Evolutionary conservation across 2,329 filamentous ascomycete species (phyloP), one percentile per base, ranked within the genome.

Genomic region (Fusarium sp.): DNA sequence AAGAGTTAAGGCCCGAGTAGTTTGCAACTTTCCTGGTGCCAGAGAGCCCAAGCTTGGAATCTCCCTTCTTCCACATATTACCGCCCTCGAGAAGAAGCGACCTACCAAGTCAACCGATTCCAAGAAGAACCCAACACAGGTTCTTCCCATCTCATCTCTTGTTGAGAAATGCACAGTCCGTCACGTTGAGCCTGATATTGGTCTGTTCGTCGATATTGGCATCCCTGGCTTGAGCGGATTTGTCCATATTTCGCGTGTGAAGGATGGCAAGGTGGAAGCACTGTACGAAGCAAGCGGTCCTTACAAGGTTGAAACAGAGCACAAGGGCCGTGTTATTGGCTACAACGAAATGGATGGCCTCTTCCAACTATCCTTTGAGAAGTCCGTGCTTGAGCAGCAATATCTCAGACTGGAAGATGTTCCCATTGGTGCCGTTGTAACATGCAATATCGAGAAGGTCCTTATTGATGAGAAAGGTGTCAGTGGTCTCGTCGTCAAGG

Each of bases 391-490:
- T 39, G 92, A 96, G 25, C 95, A 98, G 78, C 89, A 93, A 12
- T 99, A 94, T 83, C 87, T 99, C 27, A 90, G 95, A n/a, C 87
- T 98, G 31, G 94, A 98, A 77, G 96, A 99, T 82, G 88, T 99
- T 19, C 90, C 91, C 10, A 83, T 97, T 49, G 96, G 95, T 25
- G 90, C 91, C 38, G 85, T 96, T 11, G 91, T 98, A 49, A 92
- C 93, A 73, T 94, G 93, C 63, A 93, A 90, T 54, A 89, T 99
- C 39, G 93, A 97, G 79, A 97, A 94, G 82, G 85, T 98, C 29
- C 84, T 98, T 38, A 87, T 97, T 70, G 92, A 92, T 63, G 89
- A 90, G 73, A 88, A 88, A n/a, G 95, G 95, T 49, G 87, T 97
- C 44, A 90, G 90, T 66, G 95, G 94, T 31, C 82, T 99, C 35